These are phyloP conservation scores for Zymoseptoria tritici DNA, from an alignment of 2,329 filamentous ascomycete genomes.

Conservation along the genomic window DNA sequence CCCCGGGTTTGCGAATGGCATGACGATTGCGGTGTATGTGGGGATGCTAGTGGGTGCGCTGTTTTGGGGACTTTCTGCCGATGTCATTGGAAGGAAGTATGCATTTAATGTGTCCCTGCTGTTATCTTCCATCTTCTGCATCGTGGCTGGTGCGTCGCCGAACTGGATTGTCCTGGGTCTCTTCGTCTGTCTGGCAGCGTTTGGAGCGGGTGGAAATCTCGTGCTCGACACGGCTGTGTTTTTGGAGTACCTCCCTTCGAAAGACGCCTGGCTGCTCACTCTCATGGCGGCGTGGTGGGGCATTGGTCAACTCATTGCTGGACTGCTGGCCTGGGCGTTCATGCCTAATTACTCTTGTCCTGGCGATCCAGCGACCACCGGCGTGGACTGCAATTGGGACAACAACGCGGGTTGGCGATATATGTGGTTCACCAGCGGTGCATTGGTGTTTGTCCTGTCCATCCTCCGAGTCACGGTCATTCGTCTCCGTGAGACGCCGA, in stretches of 20 bases:
- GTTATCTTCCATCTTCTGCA: constrained; percentile 53
- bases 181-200: constrained; percentile 56
- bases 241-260: constrained; percentile 49
- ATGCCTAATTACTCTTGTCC: constrained; percentile 44
- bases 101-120: constrained; percentile 63
- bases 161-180: constrained; percentile 59
- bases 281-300: constrained; percentile 55
- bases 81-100: constrained; percentile 59
- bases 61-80: constrained; percentile 62
- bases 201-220: constrained; percentile 58
- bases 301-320: constrained; percentile 44
- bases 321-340: constrained; percentile 49
- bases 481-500: constrained; percentile 49
- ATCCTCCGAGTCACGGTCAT: constrained; percentile 49
- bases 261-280: constrained; percentile 58
- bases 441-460: constrained; percentile 48
- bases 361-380: constrained; percentile 23
- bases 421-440: constrained; percentile 47
- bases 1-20: constrained; percentile 44
- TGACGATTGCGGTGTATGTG: constrained; percentile 56
- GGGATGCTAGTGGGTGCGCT: constrained; percentile 50
- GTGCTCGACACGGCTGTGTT: constrained; percentile 57
- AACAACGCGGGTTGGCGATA: constrained; percentile 54
- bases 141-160: constrained; percentile 59
- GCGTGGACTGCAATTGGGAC: constrained; percentile 37